Conservation (phyloP, 2,329 filamentous ascomycete genomes). For the Beauveria australis region DNA sequence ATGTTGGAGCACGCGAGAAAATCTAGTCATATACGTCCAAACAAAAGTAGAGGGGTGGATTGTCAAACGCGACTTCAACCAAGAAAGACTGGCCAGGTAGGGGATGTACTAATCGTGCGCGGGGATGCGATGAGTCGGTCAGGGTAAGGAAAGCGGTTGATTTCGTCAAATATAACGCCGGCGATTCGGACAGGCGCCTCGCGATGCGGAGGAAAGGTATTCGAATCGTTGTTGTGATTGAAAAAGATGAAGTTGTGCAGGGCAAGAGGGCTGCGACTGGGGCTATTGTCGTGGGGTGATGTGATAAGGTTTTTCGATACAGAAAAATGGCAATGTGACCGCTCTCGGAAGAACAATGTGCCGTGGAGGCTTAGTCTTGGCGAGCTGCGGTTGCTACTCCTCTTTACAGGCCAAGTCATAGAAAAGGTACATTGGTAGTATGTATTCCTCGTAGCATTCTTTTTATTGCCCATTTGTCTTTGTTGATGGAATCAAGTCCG, state of each 20-base stretch:
- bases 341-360: conserved; percentile 3
- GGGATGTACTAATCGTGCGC: conserved; percentile 3
- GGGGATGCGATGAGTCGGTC: neutral
- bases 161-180: neutral
- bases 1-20: conserved; percentile 2
- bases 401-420: neutral
- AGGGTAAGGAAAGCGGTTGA: too few relatives aligned
- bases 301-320: neutral
- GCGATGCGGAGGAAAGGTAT: neutral
- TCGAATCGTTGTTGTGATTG: neutral
- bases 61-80: neutral
- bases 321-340: conserved; percentile 7
- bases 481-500: too few relatives aligned
- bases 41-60: neutral
- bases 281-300: neutral
- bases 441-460: too few relatives aligned
- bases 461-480: too few relatives aligned
- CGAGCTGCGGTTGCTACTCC: neutral
- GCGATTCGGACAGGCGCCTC: neutral
- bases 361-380: neutral
- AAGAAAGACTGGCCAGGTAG: neutral
- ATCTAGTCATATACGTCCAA: conserved; percentile 6
- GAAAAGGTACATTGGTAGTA: too few relatives aligned
- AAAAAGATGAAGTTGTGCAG: neutral
- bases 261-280: neutral